Evolutionary conservation across 2,329 filamentous ascomycete species (phyloP), one percentile per base, ranked within the genome.

Genomic region (Botryotinia calthae): DNA sequence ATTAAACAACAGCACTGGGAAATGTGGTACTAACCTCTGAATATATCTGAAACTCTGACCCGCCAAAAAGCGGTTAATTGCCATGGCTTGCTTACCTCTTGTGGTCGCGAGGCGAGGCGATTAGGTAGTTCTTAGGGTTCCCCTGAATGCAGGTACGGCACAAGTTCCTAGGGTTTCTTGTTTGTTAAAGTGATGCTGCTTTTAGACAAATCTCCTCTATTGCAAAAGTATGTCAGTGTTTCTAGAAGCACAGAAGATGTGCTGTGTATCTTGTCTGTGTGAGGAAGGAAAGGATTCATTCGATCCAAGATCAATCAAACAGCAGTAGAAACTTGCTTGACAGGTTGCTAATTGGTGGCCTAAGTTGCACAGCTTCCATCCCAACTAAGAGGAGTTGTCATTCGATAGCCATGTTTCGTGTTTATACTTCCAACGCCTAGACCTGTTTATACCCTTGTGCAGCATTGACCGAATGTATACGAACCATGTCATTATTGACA

Each of bases 331-430:
- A 28, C 28, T 54, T 16, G n/a, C 12, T 28, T 28, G 51, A 28
- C 51, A 6, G 8, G 25, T 54, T 18, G 6, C 28, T 37, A 22
- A 63, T 42, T 28, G 40, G 37, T 28, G 61, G 16, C 61, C n/a
- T 20, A 28, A 10, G 56, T 25, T 18, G 34, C 42, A 63, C 28
- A 63, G 61, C 25, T 25, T 42, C 16, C 37, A 44, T 51, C 44
- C 44, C 63, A 51, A 51, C 31, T n/a, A 48, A 66, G 25, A 66
- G 63, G 44, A 66, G 63, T 22, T 12, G 22, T 48, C 8, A 66
- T 66, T 51, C 44, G 31, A 48, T 25, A 37, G 44, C 31, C 44
- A n/a, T 66, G 63, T 66, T 66, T 66, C 63, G 44, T 37, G 22
- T 51, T 51, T 37, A 66, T 10, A 34, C 44, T 66, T 48, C 31